These are phyloP conservation scores for Tylopilus plumbeoviolaceoides DNA, from an alignment of 768 basidiomycete species.

Conservation along the genomic window DNA sequence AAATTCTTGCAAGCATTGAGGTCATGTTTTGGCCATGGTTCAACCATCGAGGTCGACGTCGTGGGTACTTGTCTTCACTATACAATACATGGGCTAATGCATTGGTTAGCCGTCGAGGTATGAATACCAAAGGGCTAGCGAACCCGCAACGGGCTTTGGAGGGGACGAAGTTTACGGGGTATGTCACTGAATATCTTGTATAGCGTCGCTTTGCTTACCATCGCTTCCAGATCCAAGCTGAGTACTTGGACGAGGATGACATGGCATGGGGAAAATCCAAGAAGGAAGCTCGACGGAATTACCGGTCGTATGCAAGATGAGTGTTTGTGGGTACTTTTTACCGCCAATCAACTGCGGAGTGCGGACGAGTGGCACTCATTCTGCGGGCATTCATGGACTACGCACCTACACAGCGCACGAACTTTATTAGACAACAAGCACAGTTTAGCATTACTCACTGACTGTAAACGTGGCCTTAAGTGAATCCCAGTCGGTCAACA, in stretches of 20 bases:
- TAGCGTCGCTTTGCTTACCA: not conserved
- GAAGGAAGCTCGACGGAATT: slow-evolving; percentile 4
- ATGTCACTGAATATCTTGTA: not conserved
- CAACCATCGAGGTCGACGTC: slow-evolving; percentile 1
- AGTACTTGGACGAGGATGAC: slow-evolving; percentile 26
- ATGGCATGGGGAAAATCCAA: slow-evolving; percentile 24
- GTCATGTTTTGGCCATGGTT: slow-evolving; percentile 20
- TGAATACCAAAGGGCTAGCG: slow-evolving; percentile 7
- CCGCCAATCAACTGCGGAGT: too few relatives aligned
- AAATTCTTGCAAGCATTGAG: slow-evolving; percentile 14
- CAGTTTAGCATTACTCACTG: too few relatives aligned
- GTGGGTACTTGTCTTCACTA: slow-evolving; percentile 9
- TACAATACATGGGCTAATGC: not conserved
- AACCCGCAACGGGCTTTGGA: slow-evolving; percentile 16
- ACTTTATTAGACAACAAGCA: too few relatives aligned
- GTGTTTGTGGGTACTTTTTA: too few relatives aligned
- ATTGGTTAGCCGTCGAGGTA: slow-evolving; percentile 14
- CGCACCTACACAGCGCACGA: too few relatives aligned
- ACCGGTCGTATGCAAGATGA: not conserved
- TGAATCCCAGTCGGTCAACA: too few relatives aligned
- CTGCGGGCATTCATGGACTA: too few relatives aligned
- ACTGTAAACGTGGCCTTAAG: too few relatives aligned
- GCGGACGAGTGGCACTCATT: too few relatives aligned
- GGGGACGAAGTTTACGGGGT: slow-evolving; percentile 21
- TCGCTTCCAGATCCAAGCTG: slow-evolving; percentile 16